Evolutionary conservation across 2,329 filamentous ascomycete species (phyloP).

Genomic region (Aureobasidium sp.): DNA sequence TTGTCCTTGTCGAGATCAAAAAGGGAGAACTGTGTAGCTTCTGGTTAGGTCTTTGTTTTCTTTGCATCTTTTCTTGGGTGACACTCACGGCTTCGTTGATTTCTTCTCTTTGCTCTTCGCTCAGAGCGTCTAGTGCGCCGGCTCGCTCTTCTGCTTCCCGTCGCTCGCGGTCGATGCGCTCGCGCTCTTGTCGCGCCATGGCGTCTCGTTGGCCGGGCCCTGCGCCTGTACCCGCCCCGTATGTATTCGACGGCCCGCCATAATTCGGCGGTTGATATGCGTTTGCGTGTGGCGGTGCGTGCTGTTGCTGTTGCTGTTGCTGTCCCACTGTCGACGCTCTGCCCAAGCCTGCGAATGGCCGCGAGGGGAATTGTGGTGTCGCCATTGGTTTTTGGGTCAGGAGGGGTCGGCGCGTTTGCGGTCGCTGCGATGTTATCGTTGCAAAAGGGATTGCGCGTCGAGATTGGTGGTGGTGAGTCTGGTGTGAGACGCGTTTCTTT

Average conservation of each 20-base stretch:
- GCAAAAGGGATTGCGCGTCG: background rate
- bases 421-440: background rate
- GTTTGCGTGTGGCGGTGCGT: slow-evolving; percentile 19
- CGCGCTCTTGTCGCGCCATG: slow-evolving; percentile 37
- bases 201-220: slow-evolving; percentile 35
- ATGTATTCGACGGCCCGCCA: slow-evolving; percentile 20
- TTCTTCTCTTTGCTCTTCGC: slow-evolving; percentile 62
- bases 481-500: background rate
- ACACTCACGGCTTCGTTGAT: slow-evolving; percentile 85
- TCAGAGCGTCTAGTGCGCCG: slow-evolving; percentile 49
- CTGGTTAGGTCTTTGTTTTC: no score
- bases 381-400: slow-evolving; percentile 36
- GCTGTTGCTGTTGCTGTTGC: slow-evolving; percentile 15
- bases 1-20: slow-evolving; percentile 96
- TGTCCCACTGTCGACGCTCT: slow-evolving; percentile 24
- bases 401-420: background rate
- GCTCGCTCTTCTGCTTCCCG: slow-evolving; percentile 38
- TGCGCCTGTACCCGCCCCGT: slow-evolving; percentile 29
- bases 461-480: background rate
- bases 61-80: no score
- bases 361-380: slow-evolving; percentile 48
- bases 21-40: slow-evolving; percentile 59
- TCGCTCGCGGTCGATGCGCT: slow-evolving; percentile 35
- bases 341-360: slow-evolving; percentile 47
- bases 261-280: slow-evolving; percentile 26